phyloP scores from a whole-genome alignment of 2,329 filamentous ascomycete genomes.

The Talaromyces sp. region DNA sequence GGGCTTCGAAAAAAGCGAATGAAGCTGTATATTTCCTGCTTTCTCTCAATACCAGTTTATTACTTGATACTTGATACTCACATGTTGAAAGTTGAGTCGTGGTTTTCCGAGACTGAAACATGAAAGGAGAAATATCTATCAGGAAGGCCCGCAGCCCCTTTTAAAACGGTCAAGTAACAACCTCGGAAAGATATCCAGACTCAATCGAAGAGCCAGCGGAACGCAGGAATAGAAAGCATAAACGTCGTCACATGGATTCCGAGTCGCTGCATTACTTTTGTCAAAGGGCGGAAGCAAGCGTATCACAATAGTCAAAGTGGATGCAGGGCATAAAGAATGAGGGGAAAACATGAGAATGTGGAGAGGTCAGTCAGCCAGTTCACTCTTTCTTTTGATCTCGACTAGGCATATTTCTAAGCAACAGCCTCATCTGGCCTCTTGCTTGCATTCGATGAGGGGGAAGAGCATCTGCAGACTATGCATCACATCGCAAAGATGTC shows the following conservation, averaged over 20 bases:
- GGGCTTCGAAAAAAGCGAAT: slow-evolving; percentile 74
- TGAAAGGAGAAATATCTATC: too few relatives aligned
- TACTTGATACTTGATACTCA: not conserved
- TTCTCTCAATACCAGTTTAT: not conserved
- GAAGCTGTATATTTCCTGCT: slow-evolving; percentile 60
- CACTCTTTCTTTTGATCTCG: too few relatives aligned
- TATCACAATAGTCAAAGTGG: not conserved
- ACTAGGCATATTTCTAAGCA: not conserved
- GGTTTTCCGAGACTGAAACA: too few relatives aligned
- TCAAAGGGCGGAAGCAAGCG: not conserved
- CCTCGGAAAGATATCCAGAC: not conserved
- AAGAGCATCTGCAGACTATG: not conserved
- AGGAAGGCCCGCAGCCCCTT: too few relatives aligned
- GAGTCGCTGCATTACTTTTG: not conserved
- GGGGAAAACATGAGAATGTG: not conserved
- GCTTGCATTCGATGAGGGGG: not conserved
- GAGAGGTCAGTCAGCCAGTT: not conserved
- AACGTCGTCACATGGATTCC: not conserved
- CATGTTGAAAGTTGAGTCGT: not conserved
- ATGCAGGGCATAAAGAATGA: not conserved
- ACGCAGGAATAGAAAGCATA: not conserved
- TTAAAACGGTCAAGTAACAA: not conserved
- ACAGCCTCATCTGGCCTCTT: not conserved
- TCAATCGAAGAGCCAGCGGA: not conserved
- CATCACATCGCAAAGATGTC: not conserved